Evolutionary conservation across 2,329 filamentous ascomycete species (phyloP), one percentile per base, ranked within the genome.

Genomic region (Neofusicoccum parvum): DNA sequence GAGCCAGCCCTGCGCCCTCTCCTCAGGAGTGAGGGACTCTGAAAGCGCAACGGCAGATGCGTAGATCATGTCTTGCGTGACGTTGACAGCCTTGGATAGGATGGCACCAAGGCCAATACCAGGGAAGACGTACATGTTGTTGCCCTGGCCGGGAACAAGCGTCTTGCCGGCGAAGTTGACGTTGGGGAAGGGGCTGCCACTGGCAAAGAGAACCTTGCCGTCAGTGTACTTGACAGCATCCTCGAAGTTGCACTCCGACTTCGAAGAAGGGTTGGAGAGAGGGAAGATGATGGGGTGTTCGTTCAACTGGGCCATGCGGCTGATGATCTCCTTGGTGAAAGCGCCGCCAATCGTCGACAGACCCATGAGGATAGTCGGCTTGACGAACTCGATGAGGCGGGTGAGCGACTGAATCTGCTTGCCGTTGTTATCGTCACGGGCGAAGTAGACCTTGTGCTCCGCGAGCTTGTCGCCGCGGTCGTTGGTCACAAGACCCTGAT

Each of bases 41-140:
- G 92, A 87, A 20, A 98, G 87, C 4, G 92, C 90, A 46, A 90
- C 89, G 34, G 92, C 95, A 37, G 94, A 94, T 58, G 91, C 93
- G 82, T 98, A 98, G 75, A 99, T 93, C 95, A 99, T 99, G 79
- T 90, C 88, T 77, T 97, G 92, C 5, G 94, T 98, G 70, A 98
- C 85, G 72, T 88, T 88, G 70, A 91, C 89, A 12, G 93, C 87
- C 84, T 97, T 96, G 81, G 90, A 89, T 56, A 98, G 87, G 75
- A 98, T 97, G 70, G 94, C 91, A 67, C 94, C 95, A 36, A 98
- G 88, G 65, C 95, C 95, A 67, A 98, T 91, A 74, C 94, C 95
- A 0, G 95, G 95, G 88, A 99, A 99, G 68, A 99, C 92, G 77
- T 97, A 97, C 83, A 90, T 90, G 82, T 90, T 89, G 85, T 94